These are phyloP conservation scores for Nothopassalora personata DNA, from an alignment of 2,329 filamentous ascomycete genomes.

Conservation along the genomic window DNA sequence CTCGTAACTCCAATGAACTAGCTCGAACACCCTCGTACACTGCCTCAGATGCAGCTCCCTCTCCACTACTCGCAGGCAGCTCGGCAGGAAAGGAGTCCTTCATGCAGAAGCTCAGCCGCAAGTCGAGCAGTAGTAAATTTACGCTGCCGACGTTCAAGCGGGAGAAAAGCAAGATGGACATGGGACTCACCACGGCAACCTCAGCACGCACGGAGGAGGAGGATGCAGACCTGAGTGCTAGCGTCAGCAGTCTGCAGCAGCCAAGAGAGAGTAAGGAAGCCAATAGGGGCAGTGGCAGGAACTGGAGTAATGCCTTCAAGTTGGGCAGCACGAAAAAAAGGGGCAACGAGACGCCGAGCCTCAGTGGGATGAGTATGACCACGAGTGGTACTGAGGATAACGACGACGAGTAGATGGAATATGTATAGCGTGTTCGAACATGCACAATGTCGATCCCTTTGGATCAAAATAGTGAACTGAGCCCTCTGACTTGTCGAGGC, in stretches of 20 bases:
- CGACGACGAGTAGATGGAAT: slow-evolving; percentile 5
- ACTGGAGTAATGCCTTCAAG: slow-evolving; percentile 43
- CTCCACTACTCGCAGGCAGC: slow-evolving; percentile 30
- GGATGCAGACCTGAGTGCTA: slow-evolving; percentile 28
- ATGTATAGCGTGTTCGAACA: not conserved
- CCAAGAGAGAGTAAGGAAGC: slow-evolving; percentile 35
- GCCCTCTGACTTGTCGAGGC: not conserved
- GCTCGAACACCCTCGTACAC: slow-evolving; percentile 32
- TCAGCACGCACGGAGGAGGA: slow-evolving; percentile 34
- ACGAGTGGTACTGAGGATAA: slow-evolving; percentile 9
- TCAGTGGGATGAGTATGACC: slow-evolving; percentile 42
- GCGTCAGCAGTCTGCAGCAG: slow-evolving; percentile 31
- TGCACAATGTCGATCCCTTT: not conserved
- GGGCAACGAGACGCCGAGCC: slow-evolving; percentile 40
- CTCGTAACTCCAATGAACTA: slow-evolving; percentile 26
- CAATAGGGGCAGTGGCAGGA: slow-evolving; percentile 35
- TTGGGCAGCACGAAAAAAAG: slow-evolving; percentile 33
- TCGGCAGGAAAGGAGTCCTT: slow-evolving; percentile 41
- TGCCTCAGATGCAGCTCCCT: slow-evolving; percentile 37
- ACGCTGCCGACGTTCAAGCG: slow-evolving; percentile 33
- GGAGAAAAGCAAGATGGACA: slow-evolving; percentile 34
- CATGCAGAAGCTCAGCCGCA: slow-evolving; percentile 47
- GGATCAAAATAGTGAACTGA: not conserved
- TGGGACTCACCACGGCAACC: slow-evolving; percentile 20
- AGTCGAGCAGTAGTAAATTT: slow-evolving; percentile 44